A percentile compares a stretch with the other conserved stretches of the same genome.
Evolutionary conservation across 192 early-diverging fungal genomes (phyloP).

Genomic region (Coemansia sp.): DNA sequence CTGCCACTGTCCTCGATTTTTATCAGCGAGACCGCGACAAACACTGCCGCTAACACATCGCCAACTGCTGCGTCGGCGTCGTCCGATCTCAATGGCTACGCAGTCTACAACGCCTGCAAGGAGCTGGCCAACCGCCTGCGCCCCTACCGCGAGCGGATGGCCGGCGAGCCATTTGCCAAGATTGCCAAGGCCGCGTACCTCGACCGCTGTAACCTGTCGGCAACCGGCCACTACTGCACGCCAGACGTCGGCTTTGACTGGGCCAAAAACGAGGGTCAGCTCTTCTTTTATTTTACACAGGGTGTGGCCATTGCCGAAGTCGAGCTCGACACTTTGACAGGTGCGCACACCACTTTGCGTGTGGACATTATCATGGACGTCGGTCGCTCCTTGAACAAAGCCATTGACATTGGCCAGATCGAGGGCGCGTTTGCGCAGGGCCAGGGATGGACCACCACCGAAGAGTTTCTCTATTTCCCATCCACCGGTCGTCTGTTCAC

Average conservation of each 20-base stretch:
- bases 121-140: constrained; percentile 66
- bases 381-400: constrained; percentile 78
- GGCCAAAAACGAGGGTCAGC: constrained; percentile 63
- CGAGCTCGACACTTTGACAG: constrained; percentile 82
- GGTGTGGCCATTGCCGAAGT: constrained; percentile 79
- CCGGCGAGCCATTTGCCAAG: constrained; percentile 51
- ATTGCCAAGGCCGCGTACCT: constrained; percentile 65
- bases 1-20: constrained; percentile 66
- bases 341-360: constrained; percentile 68
- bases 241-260: constrained; percentile 78
- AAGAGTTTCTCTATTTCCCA: constrained; percentile 76
- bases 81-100: constrained; percentile 79
- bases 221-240: constrained; percentile 81
- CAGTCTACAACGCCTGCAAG: constrained; percentile 75
- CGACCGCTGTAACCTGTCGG: constrained; percentile 73
- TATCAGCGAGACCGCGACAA: constrained; percentile 72
- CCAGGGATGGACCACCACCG: constrained; percentile 79
- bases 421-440: constrained; percentile 86
- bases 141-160: constrained; percentile 65
- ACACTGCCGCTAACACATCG: constrained; percentile 72
- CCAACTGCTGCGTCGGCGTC: constrained; percentile 79
- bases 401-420: constrained; percentile 87
- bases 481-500: constrained; percentile 70
- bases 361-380: constrained; percentile 85
- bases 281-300: constrained; percentile 83